These are phyloP conservation scores for Malania oleifera DNA, from an alignment of 164 flowering plant species.

Conservation along the genomic window DNA sequence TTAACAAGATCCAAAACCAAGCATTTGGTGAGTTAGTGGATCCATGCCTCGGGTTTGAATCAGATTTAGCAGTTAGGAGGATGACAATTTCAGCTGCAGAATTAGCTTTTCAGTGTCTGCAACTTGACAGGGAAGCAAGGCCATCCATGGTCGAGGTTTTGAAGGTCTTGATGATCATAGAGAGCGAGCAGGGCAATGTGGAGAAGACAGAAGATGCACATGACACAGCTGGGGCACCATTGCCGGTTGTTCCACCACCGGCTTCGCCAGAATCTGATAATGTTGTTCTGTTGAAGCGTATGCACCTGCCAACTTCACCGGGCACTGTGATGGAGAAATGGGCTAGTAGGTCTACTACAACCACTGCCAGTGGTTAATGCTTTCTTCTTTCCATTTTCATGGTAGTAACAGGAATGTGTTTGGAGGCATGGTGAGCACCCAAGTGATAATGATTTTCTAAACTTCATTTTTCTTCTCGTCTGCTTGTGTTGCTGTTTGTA, in stretches of 20 bases:
- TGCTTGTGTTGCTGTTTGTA: too few relatives aligned
- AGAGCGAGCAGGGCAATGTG: not conserved
- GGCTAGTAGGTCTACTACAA: slow-evolving; percentile 32
- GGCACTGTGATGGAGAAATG: slow-evolving; percentile 29
- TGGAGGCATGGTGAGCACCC: not conserved
- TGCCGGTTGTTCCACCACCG: not conserved
- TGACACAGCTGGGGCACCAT: not conserved
- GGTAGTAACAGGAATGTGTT: not conserved
- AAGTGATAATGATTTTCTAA: too few relatives aligned
- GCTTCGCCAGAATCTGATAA: slow-evolving; percentile 15
- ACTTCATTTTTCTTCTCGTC: too few relatives aligned
- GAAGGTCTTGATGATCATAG: slow-evolving; percentile 12
- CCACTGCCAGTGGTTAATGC: slow-evolving; percentile 21
- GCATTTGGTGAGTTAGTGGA: slow-evolving; percentile 44
- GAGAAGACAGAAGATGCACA: not conserved
- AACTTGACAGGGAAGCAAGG: slow-evolving; percentile 44
- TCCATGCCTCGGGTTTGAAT: slow-evolving; percentile 31
- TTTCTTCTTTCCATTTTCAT: not conserved
- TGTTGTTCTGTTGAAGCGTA: slow-evolving; percentile 21
- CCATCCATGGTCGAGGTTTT: slow-evolving; percentile 50
- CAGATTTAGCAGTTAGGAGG: slow-evolving; percentile 25
- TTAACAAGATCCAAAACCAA: slow-evolving; percentile 34
- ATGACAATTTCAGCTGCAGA: slow-evolving; percentile 41
- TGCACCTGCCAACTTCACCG: slow-evolving; percentile 27
- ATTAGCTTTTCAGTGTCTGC: slow-evolving; percentile 52